Conservation (phyloP, 257 asterid species). For the Plantago ovata region DNA sequence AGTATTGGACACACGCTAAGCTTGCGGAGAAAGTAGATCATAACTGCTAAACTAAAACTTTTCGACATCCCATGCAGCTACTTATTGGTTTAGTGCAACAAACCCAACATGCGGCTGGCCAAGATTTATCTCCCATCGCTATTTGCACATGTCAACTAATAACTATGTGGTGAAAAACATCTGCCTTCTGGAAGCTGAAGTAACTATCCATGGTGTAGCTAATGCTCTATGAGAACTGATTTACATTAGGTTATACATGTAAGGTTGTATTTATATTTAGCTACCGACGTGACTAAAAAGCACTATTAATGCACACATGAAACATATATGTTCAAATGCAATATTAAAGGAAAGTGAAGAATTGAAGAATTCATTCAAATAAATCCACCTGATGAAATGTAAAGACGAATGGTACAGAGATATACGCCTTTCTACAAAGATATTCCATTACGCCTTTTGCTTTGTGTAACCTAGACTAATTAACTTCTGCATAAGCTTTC, state of each 20-base stretch:
- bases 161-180: constrained; percentile 41
- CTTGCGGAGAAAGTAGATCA: background rate
- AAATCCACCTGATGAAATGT: background rate
- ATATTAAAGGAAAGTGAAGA: background rate
- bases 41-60: background rate
- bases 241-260: too few relatives aligned
- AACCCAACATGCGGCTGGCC: constrained; percentile 52
- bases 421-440: constrained; percentile 11
- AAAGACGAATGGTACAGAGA: background rate
- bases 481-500: constrained; percentile 67
- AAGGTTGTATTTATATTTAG: background rate
- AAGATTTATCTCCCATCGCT: constrained; percentile 41
- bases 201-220: constrained; percentile 48
- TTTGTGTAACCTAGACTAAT: constrained; percentile 56
- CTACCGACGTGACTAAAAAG: background rate
- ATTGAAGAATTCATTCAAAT: constrained; percentile 5
- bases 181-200: constrained; percentile 57
- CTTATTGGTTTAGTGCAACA: constrained; percentile 53
- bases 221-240: constrained; percentile 26
- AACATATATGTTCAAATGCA: constrained; percentile 4
- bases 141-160: constrained; percentile 24
- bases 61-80: constrained; percentile 40
- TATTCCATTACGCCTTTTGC: constrained; percentile 29
- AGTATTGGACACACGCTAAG: background rate
- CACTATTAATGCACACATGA: background rate